Evolutionary conservation across 495 filamentous ascomycete species (phyloP), one percentile per base, ranked within the genome.

Genomic region (Talaromyces nanjingensis): DNA sequence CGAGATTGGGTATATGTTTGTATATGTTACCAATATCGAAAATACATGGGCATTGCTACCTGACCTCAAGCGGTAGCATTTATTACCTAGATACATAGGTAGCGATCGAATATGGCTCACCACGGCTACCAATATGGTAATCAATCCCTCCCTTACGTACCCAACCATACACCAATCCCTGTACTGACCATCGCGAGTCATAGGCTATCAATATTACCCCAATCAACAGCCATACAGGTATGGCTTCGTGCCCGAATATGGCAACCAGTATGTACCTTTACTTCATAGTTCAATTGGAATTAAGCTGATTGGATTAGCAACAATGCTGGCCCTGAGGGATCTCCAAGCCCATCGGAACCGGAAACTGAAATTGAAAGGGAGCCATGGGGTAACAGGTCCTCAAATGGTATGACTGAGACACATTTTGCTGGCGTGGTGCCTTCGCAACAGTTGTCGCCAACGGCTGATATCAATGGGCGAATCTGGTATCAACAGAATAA

Each of bases 1-100:
- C 53, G 9, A 14, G 53, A 29, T 27, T 27, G 72, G 72, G 64
- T 64, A 68, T 72, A 67, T 18, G 54, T 22, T 72, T 71, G 64
- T 64, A 67, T 72, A 67, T 25, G 61, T 47, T 65, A 39, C 24
- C 53, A 25, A 29, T 56, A 49, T 12, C 56, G 29, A n/a, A 39
- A 18, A 18, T 6, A 20, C 20, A 34, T 18, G 53, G n/a, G 29
- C 37, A n/a, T 53, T 56, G 29, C 45, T 33, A 12, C 22, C 27
- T 62, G 53, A 54, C 22, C 27, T 62, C 39, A 54, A 52, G 16
- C 59, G 25, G 37, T 61, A 34, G 37, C 63, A 63, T 24, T 65
- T 29, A 27, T 56, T 24, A 56, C 53, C 53, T 56, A 14, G 49
- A 54, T 54, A 54, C 49, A 25, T 54, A 54, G 53, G 22, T 27